These are phyloP conservation scores for Leccinum colubrinum DNA, from an alignment of 1,284 basidiomycete genomes.

Conservation along the genomic window DNA sequence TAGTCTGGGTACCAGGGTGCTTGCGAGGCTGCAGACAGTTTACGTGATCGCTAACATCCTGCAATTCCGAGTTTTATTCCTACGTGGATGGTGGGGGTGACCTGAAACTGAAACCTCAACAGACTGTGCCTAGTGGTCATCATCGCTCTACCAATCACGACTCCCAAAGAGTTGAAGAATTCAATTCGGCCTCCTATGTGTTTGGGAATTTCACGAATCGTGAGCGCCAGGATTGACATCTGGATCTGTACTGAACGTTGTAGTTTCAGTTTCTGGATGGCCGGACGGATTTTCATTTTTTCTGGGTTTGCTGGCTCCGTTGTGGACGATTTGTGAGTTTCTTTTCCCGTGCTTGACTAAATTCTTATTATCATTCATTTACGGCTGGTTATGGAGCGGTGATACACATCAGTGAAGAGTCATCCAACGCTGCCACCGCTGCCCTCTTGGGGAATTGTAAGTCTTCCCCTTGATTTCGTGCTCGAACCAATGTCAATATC, in stretches of 20 bases:
- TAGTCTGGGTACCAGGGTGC: not conserved
- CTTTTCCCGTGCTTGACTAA: no score
- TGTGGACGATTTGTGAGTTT: not conserved
- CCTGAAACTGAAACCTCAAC: not conserved
- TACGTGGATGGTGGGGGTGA: not conserved
- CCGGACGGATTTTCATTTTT: not conserved
- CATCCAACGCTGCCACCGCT: no score
- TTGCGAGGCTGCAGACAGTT: not conserved
- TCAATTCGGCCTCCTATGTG: not conserved
- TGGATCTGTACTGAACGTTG: no score
- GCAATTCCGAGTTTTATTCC: not conserved
- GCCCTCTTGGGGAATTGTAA: not conserved
- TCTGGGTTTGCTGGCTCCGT: not conserved
- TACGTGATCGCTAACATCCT: not conserved
- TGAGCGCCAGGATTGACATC: no score
- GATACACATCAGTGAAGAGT: no score
- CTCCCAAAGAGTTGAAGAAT: not conserved
- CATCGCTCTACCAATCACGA: not conserved
- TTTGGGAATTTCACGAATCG: no score
- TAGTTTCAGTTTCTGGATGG: not conserved
- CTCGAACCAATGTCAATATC: not conserved
- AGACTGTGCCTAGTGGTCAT: not conserved
- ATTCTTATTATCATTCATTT: no score
- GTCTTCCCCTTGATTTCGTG: not conserved
- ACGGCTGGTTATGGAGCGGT: no score